These are phyloP conservation scores for Arachnomyces sp. DNA, from an alignment of 2,329 filamentous ascomycete species.

Conservation along the genomic window DNA sequence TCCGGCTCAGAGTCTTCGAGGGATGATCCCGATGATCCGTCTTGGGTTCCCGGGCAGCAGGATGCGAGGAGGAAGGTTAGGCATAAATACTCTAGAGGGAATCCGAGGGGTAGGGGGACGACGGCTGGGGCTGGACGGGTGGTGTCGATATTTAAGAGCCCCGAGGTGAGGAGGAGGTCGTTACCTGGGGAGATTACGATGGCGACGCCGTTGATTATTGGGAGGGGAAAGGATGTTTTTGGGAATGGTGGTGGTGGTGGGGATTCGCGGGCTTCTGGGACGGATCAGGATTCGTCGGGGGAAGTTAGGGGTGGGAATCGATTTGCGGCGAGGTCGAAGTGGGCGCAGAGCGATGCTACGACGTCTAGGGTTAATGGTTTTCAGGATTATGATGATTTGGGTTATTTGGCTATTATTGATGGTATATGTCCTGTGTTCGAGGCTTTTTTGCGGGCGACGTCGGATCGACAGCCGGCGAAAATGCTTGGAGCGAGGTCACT, in stretches of 20 bases:
- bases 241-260: conserved; percentile 16
- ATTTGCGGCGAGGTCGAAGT: conserved; percentile 27
- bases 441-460: conserved; percentile 30
- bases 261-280: conserved; percentile 14
- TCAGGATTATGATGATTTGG: conserved; percentile 19
- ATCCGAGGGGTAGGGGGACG: conserved; percentile 15
- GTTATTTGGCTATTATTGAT: conserved; percentile 28
- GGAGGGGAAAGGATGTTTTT: conserved; percentile 20
- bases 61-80: conserved; percentile 25
- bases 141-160: conserved; percentile 23
- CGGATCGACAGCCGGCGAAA: conserved; percentile 8
- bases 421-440: conserved; percentile 28
- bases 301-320: conserved; percentile 8
- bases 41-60: conserved; percentile 31
- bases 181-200: conserved; percentile 35
- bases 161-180: conserved; percentile 25
- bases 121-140: conserved; percentile 20
- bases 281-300: conserved; percentile 7
- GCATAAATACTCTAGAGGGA: conserved; percentile 30
- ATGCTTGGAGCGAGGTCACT: conserved; percentile 26
- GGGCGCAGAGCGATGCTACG: conserved; percentile 15
- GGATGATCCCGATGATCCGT: conserved; percentile 25
- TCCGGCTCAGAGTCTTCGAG: conserved; percentile 26
- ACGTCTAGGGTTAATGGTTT: too few relatives aligned
- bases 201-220: conserved; percentile 34